Evolutionary conservation across 495 filamentous ascomycete genomes (phyloP).

Genomic region (Talaromyces stipitatus): DNA sequence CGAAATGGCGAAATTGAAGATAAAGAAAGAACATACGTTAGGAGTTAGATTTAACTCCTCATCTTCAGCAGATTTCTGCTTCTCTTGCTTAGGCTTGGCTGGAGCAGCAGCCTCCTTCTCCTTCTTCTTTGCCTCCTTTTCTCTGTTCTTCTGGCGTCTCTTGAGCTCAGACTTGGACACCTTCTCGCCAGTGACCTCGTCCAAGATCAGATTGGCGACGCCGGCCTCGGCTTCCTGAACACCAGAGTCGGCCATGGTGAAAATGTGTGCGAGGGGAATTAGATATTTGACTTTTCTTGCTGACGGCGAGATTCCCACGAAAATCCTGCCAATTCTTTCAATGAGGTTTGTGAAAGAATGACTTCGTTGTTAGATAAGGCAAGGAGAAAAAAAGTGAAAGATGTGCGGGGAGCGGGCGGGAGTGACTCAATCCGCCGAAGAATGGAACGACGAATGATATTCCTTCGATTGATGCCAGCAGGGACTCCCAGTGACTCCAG

Average conservation of each 20-base stretch:
- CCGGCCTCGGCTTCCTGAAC: constrained; percentile 53
- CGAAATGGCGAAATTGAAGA: not conserved
- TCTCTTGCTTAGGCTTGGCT: constrained; percentile 53
- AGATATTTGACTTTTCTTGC: not conserved
- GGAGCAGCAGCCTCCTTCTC: constrained; percentile 73
- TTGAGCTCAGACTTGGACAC: constrained; percentile 87
- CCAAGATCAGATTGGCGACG: constrained; percentile 68
- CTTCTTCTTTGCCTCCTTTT: constrained; percentile 79
- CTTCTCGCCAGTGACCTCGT: constrained; percentile 79
- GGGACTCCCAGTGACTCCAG: not conserved
- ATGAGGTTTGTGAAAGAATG: not conserved
- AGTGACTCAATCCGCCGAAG: constrained; percentile 1
- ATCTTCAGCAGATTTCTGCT: constrained; percentile 61
- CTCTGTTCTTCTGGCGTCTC: constrained; percentile 88
- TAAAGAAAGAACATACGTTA: constrained; percentile 73
- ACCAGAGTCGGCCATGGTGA: constrained; percentile 39
- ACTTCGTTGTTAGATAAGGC: not conserved
- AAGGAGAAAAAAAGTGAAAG: not conserved
- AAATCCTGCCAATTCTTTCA: not conserved
- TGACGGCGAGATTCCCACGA: not conserved
- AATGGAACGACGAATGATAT: not conserved
- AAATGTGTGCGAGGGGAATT: not conserved
- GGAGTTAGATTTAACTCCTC: constrained; percentile 77
- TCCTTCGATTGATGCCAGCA: not conserved
- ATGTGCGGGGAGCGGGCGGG: constrained; percentile 5